A percentile compares a stretch with the other conserved stretches of the same genome.
These are phyloP conservation scores for Vitis rupestris DNA, from an alignment of 164 flowering plant species.

Conservation along the genomic window DNA sequence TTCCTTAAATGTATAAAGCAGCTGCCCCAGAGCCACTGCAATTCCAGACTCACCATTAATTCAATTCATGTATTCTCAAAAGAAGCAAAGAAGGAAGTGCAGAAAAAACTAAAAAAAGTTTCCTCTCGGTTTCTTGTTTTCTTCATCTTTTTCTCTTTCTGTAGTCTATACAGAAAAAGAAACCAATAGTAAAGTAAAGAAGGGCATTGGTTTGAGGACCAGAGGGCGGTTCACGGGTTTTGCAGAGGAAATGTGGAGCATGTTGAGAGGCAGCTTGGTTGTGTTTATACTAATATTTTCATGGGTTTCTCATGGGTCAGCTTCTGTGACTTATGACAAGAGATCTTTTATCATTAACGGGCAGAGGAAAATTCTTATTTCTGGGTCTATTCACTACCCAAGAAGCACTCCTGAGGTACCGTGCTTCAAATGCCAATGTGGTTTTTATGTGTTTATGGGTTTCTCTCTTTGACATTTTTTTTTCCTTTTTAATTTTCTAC, in stretches of 20 bases:
- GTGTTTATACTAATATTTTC: conserved; percentile 18
- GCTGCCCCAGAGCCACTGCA: too few relatives aligned
- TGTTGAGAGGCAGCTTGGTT: conserved; percentile 7
- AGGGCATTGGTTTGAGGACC: conserved; percentile 1
- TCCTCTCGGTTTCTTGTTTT: background rate
- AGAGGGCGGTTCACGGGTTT: conserved; percentile 8
- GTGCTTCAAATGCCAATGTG: conserved; percentile 11
- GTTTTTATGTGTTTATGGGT: conserved; percentile 8
- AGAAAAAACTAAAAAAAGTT: background rate
- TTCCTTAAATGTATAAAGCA: too few relatives aligned
- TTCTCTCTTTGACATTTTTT: background rate
- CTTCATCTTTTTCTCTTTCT: background rate
- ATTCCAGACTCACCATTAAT: too few relatives aligned
- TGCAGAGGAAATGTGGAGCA: conserved; percentile 9
- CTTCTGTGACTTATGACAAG: conserved; percentile 70
- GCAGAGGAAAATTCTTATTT: conserved; percentile 64
- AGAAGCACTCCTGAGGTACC: conserved; percentile 92
- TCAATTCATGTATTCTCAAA: conserved; percentile 1
- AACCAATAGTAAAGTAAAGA: background rate
- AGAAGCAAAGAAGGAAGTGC: conserved; percentile 3
- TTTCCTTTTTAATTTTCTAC: too few relatives aligned
- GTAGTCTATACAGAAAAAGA: background rate
- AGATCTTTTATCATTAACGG: conserved; percentile 71
- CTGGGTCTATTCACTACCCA: conserved; percentile 95
- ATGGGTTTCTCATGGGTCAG: conserved; percentile 32